Conservation (phyloP, 2,329 filamentous ascomycete species). For the Monilinia aucupariae region DNA sequence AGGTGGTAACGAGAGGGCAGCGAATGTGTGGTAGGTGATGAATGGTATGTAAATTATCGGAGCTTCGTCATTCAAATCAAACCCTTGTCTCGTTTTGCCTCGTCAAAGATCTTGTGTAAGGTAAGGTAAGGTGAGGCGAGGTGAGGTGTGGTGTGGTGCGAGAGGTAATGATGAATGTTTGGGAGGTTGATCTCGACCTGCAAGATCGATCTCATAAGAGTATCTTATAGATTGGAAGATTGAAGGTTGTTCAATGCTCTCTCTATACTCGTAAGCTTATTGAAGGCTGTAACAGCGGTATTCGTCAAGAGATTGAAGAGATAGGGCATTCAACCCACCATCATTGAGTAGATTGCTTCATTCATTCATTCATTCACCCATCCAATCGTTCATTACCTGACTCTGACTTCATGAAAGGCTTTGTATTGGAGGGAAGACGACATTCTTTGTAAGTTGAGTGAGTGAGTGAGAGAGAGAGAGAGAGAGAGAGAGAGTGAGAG, state of each 20-base stretch:
- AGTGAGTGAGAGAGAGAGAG: no score
- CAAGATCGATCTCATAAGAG: conserved; percentile 22
- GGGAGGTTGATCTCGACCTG: conserved; percentile 23
- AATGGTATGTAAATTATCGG: conserved; percentile 4
- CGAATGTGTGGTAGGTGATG: neutral
- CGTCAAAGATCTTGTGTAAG: neutral
- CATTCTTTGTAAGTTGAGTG: conserved; percentile 9
- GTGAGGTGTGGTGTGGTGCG: no score
- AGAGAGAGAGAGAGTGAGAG: no score
- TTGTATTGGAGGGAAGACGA: neutral
- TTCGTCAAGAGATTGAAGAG: no score
- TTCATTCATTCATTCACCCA: no score
- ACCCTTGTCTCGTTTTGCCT: conserved; percentile 11
- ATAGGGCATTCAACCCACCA: no score
- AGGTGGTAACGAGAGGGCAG: neutral
- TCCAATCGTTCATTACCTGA: neutral
- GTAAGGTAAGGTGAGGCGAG: neutral
- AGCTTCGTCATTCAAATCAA: conserved; percentile 8
- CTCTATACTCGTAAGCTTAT: no score
- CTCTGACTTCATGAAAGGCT: neutral
- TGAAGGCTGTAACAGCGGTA: no score
- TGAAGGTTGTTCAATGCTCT: neutral
- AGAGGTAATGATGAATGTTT: neutral
- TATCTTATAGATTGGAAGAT: neutral
- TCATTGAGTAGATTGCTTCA: no score